Conservation (phyloP, 2,329 filamentous ascomycete species). For the Verticillium zaregamsianum region DNA sequence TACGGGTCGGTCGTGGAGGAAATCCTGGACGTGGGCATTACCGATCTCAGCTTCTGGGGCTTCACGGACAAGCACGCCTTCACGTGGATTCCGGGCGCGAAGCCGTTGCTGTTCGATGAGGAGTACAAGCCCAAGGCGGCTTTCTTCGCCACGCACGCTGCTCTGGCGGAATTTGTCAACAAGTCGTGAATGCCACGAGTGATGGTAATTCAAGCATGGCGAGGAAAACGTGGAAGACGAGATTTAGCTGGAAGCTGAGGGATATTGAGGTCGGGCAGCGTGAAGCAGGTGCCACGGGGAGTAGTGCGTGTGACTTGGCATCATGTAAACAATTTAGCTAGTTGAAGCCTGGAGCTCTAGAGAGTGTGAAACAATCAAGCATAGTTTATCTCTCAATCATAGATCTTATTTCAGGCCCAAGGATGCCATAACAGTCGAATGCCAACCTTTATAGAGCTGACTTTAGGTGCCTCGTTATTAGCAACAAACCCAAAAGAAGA, state of each 20-base stretch:
- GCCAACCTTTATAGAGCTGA: too few species aligned
- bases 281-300: background rate
- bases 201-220: too few species aligned
- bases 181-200: background rate
- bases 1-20: constrained; percentile 55
- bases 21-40: constrained; percentile 51
- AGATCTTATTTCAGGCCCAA: background rate
- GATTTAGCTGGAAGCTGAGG: too few species aligned
- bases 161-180: background rate
- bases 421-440: background rate
- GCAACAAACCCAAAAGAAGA: too few species aligned
- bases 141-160: constrained; percentile 17
- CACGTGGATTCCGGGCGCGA: constrained; percentile 44
- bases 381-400: background rate
- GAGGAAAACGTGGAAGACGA: too few species aligned
- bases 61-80: constrained; percentile 38
- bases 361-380: background rate
- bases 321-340: background rate
- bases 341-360: background rate
- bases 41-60: constrained; percentile 63
- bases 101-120: constrained; percentile 50
- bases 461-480: too few species aligned
- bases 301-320: background rate
- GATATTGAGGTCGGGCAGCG: too few species aligned
- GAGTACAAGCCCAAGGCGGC: constrained; percentile 46